Evolutionary conservation across 202 grass and related monocot genomes (phyloP).

Genomic region (Saccharum hybrid): DNA sequence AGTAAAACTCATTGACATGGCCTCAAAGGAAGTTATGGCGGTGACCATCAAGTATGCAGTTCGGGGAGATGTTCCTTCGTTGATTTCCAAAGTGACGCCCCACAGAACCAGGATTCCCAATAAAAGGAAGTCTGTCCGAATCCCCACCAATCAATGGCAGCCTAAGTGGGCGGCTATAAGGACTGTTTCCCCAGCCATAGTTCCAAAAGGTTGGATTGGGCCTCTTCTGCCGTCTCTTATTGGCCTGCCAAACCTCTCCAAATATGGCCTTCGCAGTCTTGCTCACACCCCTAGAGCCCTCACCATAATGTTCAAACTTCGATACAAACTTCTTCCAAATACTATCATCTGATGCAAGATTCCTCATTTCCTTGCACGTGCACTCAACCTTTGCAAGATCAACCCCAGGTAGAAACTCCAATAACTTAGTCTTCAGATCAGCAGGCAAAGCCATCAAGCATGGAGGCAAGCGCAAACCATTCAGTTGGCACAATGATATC

Average conservation of each 20-base stretch:
- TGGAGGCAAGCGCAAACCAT: slow-evolving; percentile 58
- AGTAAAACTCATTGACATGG: slow-evolving; percentile 29
- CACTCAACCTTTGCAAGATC: slow-evolving; percentile 55
- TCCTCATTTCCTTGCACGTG: slow-evolving; percentile 72
- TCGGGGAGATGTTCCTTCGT: slow-evolving; percentile 49
- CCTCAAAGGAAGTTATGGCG: slow-evolving; percentile 46
- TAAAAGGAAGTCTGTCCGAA: slow-evolving; percentile 48
- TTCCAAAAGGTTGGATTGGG: slow-evolving; percentile 23
- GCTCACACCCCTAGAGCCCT: slow-evolving; percentile 12
- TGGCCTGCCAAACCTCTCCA: slow-evolving; percentile 39
- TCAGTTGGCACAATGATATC: slow-evolving; percentile 63
- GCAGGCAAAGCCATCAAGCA: slow-evolving; percentile 81
- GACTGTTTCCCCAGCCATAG: slow-evolving; percentile 42
- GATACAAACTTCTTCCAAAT: slow-evolving; percentile 70
- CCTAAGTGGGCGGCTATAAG: slow-evolving; percentile 32
- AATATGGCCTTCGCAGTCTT: slow-evolving; percentile 66
- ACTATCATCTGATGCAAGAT: slow-evolving; percentile 69
- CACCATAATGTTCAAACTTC: slow-evolving; percentile 37
- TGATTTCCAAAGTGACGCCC: slow-evolving; percentile 41
- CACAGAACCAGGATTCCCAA: slow-evolving; percentile 44
- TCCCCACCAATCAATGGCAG: slow-evolving; percentile 56
- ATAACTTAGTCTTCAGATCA: slow-evolving; percentile 70
- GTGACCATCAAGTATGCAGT: slow-evolving; percentile 54
- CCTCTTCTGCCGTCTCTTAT: slow-evolving; percentile 41
- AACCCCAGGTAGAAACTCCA: slow-evolving; percentile 67